Base-by-base conservation (phyloP, 2,329 filamentous ascomycete species). In the Trichoderma breve region DNA sequence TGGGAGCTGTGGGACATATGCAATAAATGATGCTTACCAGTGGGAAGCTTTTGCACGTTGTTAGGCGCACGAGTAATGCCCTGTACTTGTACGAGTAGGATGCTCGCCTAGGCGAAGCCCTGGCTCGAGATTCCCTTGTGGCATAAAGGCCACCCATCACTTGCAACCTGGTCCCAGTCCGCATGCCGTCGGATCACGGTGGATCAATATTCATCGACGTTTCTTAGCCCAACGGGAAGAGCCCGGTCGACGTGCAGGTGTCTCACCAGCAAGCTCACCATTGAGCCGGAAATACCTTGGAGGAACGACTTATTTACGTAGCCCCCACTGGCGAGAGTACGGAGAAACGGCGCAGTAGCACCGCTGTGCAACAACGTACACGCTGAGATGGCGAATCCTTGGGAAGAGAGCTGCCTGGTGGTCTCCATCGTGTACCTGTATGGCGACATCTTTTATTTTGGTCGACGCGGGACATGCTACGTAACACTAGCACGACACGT, bases 131-230 rank as follows among this genome's bases (percentile, higher is more conserved):
- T 36, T 21, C 34, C 24, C 15, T 51, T n/a, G 66, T 61, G 53
- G 66, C 53, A 67, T 67, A 15, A 36, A 24, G 28, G 24, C 9
- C 55, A 69, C 58, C 66, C 57, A 36, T 61, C 39, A 36, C 66
- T 18, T 28, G 26, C 66, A 43, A 53, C 66, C 69, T 58, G 34
- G 47, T 58, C 60, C 68, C 43, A 58, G 69, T 55, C 39, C 26
- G 62, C 69, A 65, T 71, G 53, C 69, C 69, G 69, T 71, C 69
- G 69, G 69, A 71, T 71, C 69, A 60, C 28, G 51, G 69, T 71
- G 69, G 69, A 71, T 64, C 61, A 71, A 58, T 61, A 57, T 57
- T 64, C 61, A 32, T 65, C 60, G 61, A 65, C 24, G 61, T 58
- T 28, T 71, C 47, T 58, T 60, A 21, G 66, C 28, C 57, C 66